phyloP scores from a whole-genome alignment of 768 basidiomycete species.

The Tulasnella sp. region DNA sequence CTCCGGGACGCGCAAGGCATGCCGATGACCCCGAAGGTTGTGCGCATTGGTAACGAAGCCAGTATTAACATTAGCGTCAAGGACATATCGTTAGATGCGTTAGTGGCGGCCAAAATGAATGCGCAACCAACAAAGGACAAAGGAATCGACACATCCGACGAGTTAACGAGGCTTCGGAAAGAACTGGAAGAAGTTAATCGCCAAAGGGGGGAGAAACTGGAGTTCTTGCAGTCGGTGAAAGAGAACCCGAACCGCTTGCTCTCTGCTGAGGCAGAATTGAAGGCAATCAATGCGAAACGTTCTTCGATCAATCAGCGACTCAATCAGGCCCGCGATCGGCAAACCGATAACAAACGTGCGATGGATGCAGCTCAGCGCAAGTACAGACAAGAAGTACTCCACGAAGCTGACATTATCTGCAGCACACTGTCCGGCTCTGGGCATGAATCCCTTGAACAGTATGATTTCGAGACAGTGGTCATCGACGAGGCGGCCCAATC shows the following conservation, averaged over 20 bases:
- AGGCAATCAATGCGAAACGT: constrained; percentile 51
- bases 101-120: constrained; percentile 41
- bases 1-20: constrained; percentile 47
- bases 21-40: constrained; percentile 59
- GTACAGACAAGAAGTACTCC: constrained; percentile 62
- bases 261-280: constrained; percentile 62
- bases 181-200: constrained; percentile 63
- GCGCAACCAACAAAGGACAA: constrained; percentile 24
- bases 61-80: constrained; percentile 68
- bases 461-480: constrained; percentile 91
- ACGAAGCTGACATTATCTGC: constrained; percentile 88
- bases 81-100: constrained; percentile 76
- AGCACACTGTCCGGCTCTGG: constrained; percentile 88
- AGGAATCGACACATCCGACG: constrained; percentile 27
- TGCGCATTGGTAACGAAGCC: constrained; percentile 75
- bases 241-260: constrained; percentile 46
- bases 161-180: constrained; percentile 44
- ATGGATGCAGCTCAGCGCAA: constrained; percentile 71
- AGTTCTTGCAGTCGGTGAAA: constrained; percentile 43
- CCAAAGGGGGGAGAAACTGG: constrained; percentile 46
- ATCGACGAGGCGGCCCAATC: constrained; percentile 98
- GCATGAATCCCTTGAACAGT: constrained; percentile 68
- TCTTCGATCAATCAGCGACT: constrained; percentile 55
- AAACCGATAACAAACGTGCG: constrained; percentile 69
- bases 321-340: constrained; percentile 71